Evolutionary conservation across 1,284 basidiomycete genomes (phyloP).

Genomic region (Fomes fomentarius): DNA sequence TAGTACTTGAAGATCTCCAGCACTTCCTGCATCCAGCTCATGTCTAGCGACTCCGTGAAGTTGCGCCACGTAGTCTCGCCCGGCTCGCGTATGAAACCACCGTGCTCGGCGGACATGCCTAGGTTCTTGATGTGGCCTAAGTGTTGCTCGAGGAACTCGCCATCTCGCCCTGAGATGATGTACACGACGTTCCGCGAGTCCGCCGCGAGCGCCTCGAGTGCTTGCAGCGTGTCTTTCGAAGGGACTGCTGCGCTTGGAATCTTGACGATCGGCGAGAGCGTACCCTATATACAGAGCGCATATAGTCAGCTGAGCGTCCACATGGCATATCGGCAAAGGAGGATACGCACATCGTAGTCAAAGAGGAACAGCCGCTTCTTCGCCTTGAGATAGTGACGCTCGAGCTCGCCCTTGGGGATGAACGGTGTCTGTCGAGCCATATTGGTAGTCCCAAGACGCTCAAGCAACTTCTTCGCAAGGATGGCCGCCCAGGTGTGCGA

Average conservation of each 20-base stretch:
- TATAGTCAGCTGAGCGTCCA: neutral
- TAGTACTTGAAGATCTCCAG: conserved; percentile 96
- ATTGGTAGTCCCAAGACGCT: conserved; percentile 81
- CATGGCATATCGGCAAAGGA: conserved; percentile 1
- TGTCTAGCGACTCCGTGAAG: conserved; percentile 90
- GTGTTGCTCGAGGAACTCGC: conserved; percentile 89
- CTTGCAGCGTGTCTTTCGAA: conserved; percentile 74
- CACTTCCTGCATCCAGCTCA: conserved; percentile 98
- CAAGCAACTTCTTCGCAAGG: conserved; percentile 87
- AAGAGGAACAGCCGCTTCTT: conserved; percentile 91
- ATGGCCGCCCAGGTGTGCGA: conserved; percentile 95
- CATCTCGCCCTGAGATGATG: conserved; percentile 98
- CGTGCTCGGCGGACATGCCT: conserved; percentile 96
- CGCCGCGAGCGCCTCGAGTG: conserved; percentile 70
- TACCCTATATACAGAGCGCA: conserved; percentile 60
- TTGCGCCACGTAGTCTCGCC: conserved; percentile 77
- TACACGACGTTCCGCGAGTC: conserved; percentile 93
- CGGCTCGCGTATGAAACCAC: conserved; percentile 87
- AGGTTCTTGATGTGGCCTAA: conserved; percentile 84
- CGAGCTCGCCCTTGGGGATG: conserved; percentile 69
- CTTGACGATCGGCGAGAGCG: conserved; percentile 96
- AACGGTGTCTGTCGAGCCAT: conserved; percentile 88
- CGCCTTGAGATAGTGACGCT: conserved; percentile 69
- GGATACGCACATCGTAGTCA: conserved; percentile 85
- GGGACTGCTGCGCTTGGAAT: conserved; percentile 89